phyloP scores from a whole-genome alignment of 1,284 basidiomycete species.

The Rhodotorula sp. region DNA sequence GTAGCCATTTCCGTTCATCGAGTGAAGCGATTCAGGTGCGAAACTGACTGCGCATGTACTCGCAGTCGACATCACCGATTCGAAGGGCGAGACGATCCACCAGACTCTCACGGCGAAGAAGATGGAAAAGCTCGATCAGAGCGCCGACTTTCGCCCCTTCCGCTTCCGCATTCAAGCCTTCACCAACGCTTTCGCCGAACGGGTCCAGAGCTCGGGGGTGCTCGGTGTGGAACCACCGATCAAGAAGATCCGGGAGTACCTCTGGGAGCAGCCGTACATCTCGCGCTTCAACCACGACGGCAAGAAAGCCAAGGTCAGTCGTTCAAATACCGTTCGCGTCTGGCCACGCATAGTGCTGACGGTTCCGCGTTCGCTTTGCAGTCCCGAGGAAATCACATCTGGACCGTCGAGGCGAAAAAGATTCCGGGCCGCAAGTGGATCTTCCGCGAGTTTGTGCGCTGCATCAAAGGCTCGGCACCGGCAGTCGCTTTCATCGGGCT shows the following conservation, averaged over 20 bases:
- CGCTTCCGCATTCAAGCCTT: conserved; percentile 99
- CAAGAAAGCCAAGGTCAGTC: conserved; percentile 80
- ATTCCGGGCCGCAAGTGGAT: conserved; percentile 72
- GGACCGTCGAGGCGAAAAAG: conserved; percentile 96
- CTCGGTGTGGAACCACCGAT: conserved; percentile 56
- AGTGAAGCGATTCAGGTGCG: background rate
- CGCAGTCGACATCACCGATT: conserved; percentile 84
- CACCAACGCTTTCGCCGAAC: conserved; percentile 92
- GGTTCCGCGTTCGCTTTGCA: background rate
- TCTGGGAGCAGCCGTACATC: conserved; percentile 89
- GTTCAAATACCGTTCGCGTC: background rate
- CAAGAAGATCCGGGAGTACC: conserved; percentile 85
- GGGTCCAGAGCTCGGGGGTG: conserved; percentile 60
- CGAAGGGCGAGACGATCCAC: conserved; percentile 94
- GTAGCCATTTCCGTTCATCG: conserved; percentile 47
- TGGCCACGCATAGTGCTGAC: background rate
- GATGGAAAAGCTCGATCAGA: conserved; percentile 94
- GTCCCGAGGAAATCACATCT: conserved; percentile 98
- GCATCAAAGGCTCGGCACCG: conserved; percentile 76
- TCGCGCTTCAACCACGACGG: conserved; percentile 98
- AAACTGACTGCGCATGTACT: conserved; percentile 14
- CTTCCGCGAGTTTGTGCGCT: conserved; percentile 86
- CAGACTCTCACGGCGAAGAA: conserved; percentile 95
- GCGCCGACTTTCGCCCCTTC: conserved; percentile 94
- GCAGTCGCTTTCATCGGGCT: conserved; percentile 72